Base-by-base conservation (phyloP, 2,329 filamentous ascomycete genomes). In the Phyllosticta citriasiana region DNA sequence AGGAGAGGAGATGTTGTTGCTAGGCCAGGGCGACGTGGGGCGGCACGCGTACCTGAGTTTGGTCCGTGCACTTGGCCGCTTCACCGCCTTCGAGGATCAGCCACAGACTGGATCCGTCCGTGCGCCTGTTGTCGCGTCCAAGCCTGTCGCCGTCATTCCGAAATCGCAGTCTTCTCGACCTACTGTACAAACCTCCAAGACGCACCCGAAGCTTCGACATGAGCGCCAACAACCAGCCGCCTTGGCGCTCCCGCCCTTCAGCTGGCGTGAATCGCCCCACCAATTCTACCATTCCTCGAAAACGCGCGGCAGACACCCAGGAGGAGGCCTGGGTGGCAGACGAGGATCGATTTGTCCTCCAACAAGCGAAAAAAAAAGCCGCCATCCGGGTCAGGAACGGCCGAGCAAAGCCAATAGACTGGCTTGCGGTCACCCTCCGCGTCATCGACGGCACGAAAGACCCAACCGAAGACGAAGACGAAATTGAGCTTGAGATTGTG, bases 301-400 rank as follows among this genome's bases (percentile, higher is more conserved):
- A 79, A 66, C 76, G 77, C 52, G 73, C 74, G 16, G 75, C 74
- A 19, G 77, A 79, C 63, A 77, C 76, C 40, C 75, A 78, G 64
- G 79, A 81, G 67, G 77, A 76, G 61, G 77, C 78, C 24, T 99
- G 94, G 81, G 89, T 97, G 22, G 89, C 93, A 58, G 89, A 96
- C 68, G 94, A 99, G 74, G 94, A 99, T 77, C 87, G 88, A 65
- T 99, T 99, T 70, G 94, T 97, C 61, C 79, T 99, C 70, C 92
- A 91, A 75, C 94, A 99, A 76, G 88, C 93, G 55, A 99, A 97
- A 81, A 97, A 95, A 79, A 97, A 97, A 79, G 93, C 94, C 52
- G 89, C 92, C 66, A 95, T 99, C 67, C 88, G 94, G 51, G 91
- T 97, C 54, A 89, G 91, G 67, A 92, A 95, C 74, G 88, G 89